phyloP scores from a whole-genome alignment of 345 rosid genomes.

The Schrenkiella parvula region DNA sequence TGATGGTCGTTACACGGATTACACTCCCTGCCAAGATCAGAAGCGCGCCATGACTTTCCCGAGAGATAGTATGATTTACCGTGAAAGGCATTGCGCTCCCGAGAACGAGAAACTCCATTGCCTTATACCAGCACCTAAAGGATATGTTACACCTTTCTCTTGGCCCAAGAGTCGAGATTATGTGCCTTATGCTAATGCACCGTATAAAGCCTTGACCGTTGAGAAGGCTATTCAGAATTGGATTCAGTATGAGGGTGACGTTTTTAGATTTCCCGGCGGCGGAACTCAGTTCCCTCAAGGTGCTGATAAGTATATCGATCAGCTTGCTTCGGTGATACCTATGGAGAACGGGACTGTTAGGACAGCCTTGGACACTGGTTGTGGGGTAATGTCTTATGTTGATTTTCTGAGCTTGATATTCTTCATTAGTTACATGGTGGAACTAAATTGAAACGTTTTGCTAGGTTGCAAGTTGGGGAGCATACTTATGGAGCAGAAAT shows the following conservation, averaged over 20 bases:
- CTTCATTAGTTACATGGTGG: neutral
- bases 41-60: conserved; percentile 96
- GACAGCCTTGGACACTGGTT: conserved; percentile 95
- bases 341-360: conserved; percentile 88
- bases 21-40: conserved; percentile 98
- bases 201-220: conserved; percentile 94
- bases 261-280: conserved; percentile 96
- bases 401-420: neutral
- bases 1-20: conserved; percentile 58
- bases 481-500: conserved; percentile 95
- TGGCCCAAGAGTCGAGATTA: conserved; percentile 99
- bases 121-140: conserved; percentile 86
- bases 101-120: conserved; percentile 73
- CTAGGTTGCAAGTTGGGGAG: conserved; percentile 99
- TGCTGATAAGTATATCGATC: conserved; percentile 91
- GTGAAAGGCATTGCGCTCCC: conserved; percentile 90
- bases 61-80: conserved; percentile 80
- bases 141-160: conserved; percentile 92
- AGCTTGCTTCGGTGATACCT: conserved; percentile 90
- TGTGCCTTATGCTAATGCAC: conserved; percentile 97
- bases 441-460: neutral
- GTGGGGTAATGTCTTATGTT: conserved; percentile 65
- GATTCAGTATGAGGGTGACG: conserved; percentile 95
- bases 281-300: conserved; percentile 99
- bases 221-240: conserved; percentile 99